Conservation (phyloP, 352 stramenopile genomes). For the Peronosclerospora sorghi region DNA sequence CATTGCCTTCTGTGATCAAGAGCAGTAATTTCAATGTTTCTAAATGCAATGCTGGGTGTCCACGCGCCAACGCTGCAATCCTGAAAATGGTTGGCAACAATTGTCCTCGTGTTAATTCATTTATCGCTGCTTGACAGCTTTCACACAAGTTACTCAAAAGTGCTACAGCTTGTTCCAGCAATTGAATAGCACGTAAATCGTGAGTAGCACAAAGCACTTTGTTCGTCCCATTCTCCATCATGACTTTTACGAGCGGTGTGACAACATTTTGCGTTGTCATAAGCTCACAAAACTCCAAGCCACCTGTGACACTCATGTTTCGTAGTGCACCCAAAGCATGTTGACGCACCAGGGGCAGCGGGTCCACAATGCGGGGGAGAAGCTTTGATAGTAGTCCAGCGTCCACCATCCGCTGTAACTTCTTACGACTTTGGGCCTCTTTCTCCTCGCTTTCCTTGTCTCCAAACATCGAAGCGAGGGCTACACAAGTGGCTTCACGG, state of each 20-base stretch:
- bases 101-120: constrained; percentile 70
- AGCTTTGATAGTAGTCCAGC: constrained; percentile 71
- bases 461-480: constrained; percentile 74
- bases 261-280: constrained; percentile 71
- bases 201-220: constrained; percentile 42
- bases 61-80: constrained; percentile 40
- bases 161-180: constrained; percentile 75
- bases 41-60: constrained; percentile 45
- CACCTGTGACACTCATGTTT: constrained; percentile 83
- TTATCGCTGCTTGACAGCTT: constrained; percentile 66
- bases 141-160: constrained; percentile 77
- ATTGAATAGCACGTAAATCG: constrained; percentile 52
- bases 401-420: constrained; percentile 71
- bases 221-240: constrained; percentile 43
- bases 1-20: constrained; percentile 74
- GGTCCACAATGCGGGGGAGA: constrained; percentile 74
- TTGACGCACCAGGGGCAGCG: constrained; percentile 75
- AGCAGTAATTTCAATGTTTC: constrained; percentile 77
- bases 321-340: constrained; percentile 70
- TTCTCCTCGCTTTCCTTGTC: constrained; percentile 47
- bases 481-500: constrained; percentile 78
- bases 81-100: constrained; percentile 68
- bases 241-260: constrained; percentile 65
- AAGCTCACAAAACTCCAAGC: constrained; percentile 69
- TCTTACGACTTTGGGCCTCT: constrained; percentile 40